These are phyloP conservation scores for Polytolypa hystricis DNA, from an alignment of 2,329 filamentous ascomycete species.

Conservation along the genomic window DNA sequence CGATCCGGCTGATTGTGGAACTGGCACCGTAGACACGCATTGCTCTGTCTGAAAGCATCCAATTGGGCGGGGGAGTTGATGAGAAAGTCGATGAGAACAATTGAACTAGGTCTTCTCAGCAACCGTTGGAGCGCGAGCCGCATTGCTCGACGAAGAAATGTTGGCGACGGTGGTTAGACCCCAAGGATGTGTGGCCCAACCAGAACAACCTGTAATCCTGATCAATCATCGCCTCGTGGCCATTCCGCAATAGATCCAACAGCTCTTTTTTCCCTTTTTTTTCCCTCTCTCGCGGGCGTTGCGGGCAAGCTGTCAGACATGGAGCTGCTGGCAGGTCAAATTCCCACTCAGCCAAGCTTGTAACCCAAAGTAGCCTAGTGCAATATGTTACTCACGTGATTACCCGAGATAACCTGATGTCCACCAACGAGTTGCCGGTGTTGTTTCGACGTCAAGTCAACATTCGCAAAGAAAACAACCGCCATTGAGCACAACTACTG, in stretches of 20 bases:
- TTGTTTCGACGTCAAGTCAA: not conserved
- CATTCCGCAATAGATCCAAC: no score
- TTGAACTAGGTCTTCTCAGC: slow-evolving; percentile 31
- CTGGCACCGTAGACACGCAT: slow-evolving; percentile 21
- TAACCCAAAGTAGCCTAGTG: not conserved
- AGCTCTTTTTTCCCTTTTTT: no score
- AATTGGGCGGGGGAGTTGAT: slow-evolving; percentile 21
- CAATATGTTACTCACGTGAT: not conserved
- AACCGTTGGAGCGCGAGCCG: slow-evolving; percentile 34
- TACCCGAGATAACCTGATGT: not conserved
- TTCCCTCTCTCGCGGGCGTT: no score
- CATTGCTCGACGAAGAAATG: slow-evolving; percentile 23
- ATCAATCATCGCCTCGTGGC: no score
- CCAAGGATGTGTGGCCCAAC: no score
- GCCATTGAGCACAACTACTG: slow-evolving; percentile 19
- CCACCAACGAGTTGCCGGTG: not conserved
- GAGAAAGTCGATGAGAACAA: slow-evolving; percentile 27
- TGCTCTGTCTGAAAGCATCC: slow-evolving; percentile 20
- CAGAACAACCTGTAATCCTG: no score
- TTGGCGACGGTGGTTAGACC: no score
- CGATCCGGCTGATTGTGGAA: slow-evolving; percentile 9
- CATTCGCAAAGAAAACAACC: slow-evolving; percentile 8
- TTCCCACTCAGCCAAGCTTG: not conserved
- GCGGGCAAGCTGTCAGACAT: no score
- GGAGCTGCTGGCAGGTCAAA: no score